phyloP scores from a whole-genome alignment of 805 yeast species.

The Kluyveromyces wickerhamii region DNA sequence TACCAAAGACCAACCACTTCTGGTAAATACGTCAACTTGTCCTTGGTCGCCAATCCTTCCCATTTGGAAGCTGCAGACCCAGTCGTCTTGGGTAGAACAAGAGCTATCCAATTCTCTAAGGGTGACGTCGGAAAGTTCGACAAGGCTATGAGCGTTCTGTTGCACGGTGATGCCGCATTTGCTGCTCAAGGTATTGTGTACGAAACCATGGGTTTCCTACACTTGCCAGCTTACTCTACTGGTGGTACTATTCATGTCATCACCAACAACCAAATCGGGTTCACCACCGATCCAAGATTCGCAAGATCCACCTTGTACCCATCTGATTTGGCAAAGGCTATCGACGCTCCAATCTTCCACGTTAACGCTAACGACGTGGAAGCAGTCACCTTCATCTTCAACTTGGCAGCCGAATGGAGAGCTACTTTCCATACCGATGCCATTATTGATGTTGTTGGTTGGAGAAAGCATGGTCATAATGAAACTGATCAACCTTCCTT shows the following conservation, averaged over 20 bases:
- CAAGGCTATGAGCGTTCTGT: constrained; percentile 84
- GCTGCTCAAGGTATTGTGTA: constrained; percentile 99
- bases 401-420: constrained; percentile 98
- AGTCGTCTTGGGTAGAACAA: constrained; percentile 94
- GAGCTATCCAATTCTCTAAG: constrained; percentile 91
- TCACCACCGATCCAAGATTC: constrained; percentile 97
- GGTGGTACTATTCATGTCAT: constrained; percentile 98
- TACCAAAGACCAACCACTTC: constrained; percentile 98
- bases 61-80: constrained; percentile 99
- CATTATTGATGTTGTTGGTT: constrained; percentile 93
- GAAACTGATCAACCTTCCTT: constrained; percentile 99
- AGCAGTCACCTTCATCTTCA: constrained; percentile 82
- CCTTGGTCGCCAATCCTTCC: constrained; percentile 97
- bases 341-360: constrained; percentile 98
- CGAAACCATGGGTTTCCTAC: constrained; percentile 93
- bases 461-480: constrained; percentile 98
- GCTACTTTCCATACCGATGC: constrained; percentile 94
- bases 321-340: constrained; percentile 92
- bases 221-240: constrained; percentile 89
- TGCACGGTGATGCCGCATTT: constrained; percentile 99
- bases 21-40: constrained; percentile 90
- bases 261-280: constrained; percentile 97
- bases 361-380: constrained; percentile 98
- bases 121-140: constrained; percentile 72
- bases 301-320: constrained; percentile 98